These are phyloP conservation scores for Salix brachista DNA, from an alignment of 345 rosid genomes.

Conservation along the genomic window DNA sequence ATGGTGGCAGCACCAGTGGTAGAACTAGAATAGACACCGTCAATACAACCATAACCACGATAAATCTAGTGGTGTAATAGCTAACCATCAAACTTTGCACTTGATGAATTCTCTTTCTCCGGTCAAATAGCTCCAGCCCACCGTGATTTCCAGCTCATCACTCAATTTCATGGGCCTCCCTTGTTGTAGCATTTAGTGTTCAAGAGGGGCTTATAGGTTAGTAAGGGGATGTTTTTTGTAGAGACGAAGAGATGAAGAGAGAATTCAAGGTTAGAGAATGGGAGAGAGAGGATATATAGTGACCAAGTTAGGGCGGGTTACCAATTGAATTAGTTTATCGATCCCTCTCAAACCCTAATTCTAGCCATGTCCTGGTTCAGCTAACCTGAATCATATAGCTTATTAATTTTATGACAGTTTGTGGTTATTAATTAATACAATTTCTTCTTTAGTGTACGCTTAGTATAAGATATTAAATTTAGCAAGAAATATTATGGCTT, in stretches of 20 bases:
- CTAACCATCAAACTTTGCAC: background rate
- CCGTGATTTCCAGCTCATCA: background rate
- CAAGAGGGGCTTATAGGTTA: background rate
- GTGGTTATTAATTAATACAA: background rate
- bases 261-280: background rate
- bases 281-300: too few relatives aligned
- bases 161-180: background rate
- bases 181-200: background rate
- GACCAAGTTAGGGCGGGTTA: too few relatives aligned
- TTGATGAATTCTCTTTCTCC: background rate
- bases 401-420: background rate
- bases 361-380: background rate
- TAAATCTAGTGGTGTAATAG: background rate
- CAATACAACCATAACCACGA: conserved; percentile 1
- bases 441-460: background rate
- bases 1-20: conserved; percentile 3
- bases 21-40: background rate
- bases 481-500: too few relatives aligned
- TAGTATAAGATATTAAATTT: background rate
- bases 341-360: background rate
- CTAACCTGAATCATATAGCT: background rate
- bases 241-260: background rate
- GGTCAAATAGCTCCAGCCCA: background rate
- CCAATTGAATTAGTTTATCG: background rate
- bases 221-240: background rate